A percentile compares a stretch with the other conserved stretches of the same genome.
Conservation (phyloP, 1,284 basidiomycete species). For the Malassezia brasiliensis region DNA sequence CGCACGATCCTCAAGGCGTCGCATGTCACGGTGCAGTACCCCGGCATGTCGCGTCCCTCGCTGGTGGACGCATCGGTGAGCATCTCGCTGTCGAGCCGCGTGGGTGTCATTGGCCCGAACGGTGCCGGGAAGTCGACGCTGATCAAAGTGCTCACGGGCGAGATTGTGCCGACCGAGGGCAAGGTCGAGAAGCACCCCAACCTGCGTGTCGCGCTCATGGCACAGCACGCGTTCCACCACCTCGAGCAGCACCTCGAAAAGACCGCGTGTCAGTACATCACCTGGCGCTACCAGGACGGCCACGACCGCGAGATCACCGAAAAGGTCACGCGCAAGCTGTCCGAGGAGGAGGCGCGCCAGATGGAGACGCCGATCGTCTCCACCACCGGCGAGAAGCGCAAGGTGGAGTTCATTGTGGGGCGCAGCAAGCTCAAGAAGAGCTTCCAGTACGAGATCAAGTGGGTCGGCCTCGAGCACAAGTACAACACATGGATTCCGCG, state of each 20-base stretch:
- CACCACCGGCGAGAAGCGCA: constrained; percentile 79
- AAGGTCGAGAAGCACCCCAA: constrained; percentile 92
- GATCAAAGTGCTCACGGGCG: constrained; percentile 91
- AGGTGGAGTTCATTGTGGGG: constrained; percentile 80
- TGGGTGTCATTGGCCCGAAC: constrained; percentile 50
- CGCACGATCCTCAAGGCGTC: constrained; percentile 89
- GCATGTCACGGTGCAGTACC: constrained; percentile 89
- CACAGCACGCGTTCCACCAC: constrained; percentile 62
- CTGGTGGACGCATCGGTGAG: constrained; percentile 82
- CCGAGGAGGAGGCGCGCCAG: constrained; percentile 72
- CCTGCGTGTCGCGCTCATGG: constrained; percentile 90
- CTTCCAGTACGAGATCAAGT: constrained; percentile 93
- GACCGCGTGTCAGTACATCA: constrained; percentile 50
- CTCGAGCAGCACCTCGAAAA: constrained; percentile 48
- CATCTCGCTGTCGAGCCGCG: constrained; percentile 62
- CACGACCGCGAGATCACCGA: constrained; percentile 91
- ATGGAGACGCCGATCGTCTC: constrained; percentile 84
- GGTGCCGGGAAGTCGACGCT: constrained; percentile 62
- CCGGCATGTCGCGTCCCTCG: constrained; percentile 71
- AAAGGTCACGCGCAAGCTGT: constrained; percentile 76
- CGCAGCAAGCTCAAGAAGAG: constrained; percentile 91
- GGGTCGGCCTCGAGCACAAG: constrained; percentile 83
- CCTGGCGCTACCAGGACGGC: constrained; percentile 98
- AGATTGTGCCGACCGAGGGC: constrained; percentile 84
- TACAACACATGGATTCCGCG: constrained; percentile 90